Evolutionary conservation across 2,329 filamentous ascomycete species (phyloP).

Genomic region (Paraphoma chrysanthemicola): DNA sequence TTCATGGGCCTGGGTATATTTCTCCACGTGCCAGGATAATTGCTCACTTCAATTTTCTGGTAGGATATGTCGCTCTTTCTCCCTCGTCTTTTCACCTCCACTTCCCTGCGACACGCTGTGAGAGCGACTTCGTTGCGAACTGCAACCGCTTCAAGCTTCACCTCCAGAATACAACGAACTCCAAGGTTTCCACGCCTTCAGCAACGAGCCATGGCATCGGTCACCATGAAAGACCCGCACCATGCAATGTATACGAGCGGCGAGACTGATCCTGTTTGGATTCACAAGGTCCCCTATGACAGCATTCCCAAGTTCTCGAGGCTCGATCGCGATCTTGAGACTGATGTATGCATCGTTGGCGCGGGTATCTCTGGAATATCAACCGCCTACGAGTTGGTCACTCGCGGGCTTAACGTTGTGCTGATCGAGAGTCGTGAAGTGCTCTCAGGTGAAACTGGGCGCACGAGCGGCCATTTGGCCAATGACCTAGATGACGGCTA

Average conservation of each 20-base stretch:
- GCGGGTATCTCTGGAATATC: conserved; percentile 62
- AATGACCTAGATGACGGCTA: conserved; percentile 64
- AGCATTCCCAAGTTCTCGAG: conserved; percentile 54
- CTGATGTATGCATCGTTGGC: conserved; percentile 60
- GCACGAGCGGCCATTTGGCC: conserved; percentile 63
- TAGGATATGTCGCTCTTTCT: conserved; percentile 23
- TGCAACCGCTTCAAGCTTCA: conserved; percentile 3
- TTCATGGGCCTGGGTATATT: conserved; percentile 2
- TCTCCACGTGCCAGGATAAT: conserved; percentile 12
- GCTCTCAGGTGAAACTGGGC: conserved; percentile 61
- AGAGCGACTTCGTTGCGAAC: conserved; percentile 4
- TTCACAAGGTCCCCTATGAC: conserved; percentile 57
- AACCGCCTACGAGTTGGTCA: conserved; percentile 61
- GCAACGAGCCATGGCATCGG: conserved; percentile 22
- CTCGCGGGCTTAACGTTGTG: conserved; percentile 57
- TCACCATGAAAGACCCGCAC: conserved; percentile 27
- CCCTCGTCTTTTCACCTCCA: conserved; percentile 12
- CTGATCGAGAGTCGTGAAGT: conserved; percentile 64
- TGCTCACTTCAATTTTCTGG: not conserved
- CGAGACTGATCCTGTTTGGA: conserved; percentile 61
- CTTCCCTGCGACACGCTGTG: conserved; percentile 8
- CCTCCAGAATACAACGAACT: not conserved
- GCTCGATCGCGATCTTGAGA: conserved; percentile 53
- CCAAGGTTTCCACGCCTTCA: not conserved
- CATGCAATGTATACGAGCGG: conserved; percentile 58